Base-by-base conservation (phyloP, 148 eudicot genomes). In the Silene latifolia region DNA sequence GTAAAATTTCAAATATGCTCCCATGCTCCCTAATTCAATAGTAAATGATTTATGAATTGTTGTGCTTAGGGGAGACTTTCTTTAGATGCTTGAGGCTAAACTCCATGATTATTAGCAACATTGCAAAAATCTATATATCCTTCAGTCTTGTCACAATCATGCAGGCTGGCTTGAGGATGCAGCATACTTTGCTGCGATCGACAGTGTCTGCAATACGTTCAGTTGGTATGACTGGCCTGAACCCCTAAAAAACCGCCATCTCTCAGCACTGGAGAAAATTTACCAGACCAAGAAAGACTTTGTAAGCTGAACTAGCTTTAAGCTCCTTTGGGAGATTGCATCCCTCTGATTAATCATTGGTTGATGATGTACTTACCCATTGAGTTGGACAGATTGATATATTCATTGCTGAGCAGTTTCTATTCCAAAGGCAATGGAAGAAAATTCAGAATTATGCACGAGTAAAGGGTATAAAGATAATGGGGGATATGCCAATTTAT, bases 401-500 rank as follows among this genome's bases (percentile, higher is more conserved):
- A 57, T 95, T 95, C 82, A 88, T 88, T 24, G 97, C 96, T 56
- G 86, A 95, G 72, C 99, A 95, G 76, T 95, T 95, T 80, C 81
- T 95, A 60, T 95, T 95, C 80, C 96, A 95, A 85, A 90, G 97
- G 75, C 99, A 95, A 83, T 95, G 99, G 99, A 74, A 88, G 74
- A 90, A 88, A 83, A 88, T 95, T 59, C 89, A 85, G 63, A 85
- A 88, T 71, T 95, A 95, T 75, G 97, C 99, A 63, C 77, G 53
- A 61, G 69, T 44, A 23, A 92, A 87, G 76, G 92, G 96, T 25
- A 86, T 95, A 70, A 92, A 89, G 78, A 89, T 95, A 80, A 92
- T 95, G 97, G 99, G 99, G 70, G 99, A 95, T 83, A 95, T 95
- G 99, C 99, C 98, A 76, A 95, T 95, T 47, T 95, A 95, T 87